A percentile compares a stretch with the other conserved stretches of the same genome.
These are phyloP conservation scores for Oenanthe sinensis DNA, from an alignment of 129 eudicot species.

Conservation along the genomic window DNA sequence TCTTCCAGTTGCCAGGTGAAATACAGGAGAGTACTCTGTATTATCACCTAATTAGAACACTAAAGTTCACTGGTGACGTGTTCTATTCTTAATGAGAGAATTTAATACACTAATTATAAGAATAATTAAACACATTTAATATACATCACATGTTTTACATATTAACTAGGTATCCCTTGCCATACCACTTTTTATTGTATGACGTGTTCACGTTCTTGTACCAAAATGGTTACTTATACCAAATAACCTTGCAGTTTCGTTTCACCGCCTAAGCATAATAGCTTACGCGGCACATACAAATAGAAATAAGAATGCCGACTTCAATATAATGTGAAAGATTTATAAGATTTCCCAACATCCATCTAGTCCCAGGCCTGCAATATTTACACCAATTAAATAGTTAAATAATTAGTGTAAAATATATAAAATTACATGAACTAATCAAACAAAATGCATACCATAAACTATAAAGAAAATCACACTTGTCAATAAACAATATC, in stretches of 20 bases:
- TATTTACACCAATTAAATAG: background rate
- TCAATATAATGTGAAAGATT: conserved; percentile 1
- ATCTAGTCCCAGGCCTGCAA: conserved; percentile 9
- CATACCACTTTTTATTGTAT: conserved; percentile 1
- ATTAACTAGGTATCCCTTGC: background rate
- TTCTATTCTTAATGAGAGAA: background rate
- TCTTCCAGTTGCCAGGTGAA: background rate
- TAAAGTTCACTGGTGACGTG: background rate
- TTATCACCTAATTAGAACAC: background rate
- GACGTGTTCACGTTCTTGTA: background rate
- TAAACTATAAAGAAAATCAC: background rate
- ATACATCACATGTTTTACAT: background rate
- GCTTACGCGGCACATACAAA: background rate
- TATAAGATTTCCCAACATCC: conserved; percentile 10
- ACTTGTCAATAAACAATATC: background rate
- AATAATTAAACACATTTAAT: background rate
- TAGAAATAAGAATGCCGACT: background rate
- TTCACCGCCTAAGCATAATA: conserved; percentile 5
- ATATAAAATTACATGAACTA: background rate
- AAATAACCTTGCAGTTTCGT: background rate
- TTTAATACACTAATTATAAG: background rate
- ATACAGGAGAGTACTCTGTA: background rate
- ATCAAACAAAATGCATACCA: background rate
- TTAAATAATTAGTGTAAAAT: background rate
- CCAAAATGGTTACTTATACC: background rate